phyloP scores from a whole-genome alignment of 2,329 filamentous ascomycete genomes.

The Sclerotinia spermophila region DNA sequence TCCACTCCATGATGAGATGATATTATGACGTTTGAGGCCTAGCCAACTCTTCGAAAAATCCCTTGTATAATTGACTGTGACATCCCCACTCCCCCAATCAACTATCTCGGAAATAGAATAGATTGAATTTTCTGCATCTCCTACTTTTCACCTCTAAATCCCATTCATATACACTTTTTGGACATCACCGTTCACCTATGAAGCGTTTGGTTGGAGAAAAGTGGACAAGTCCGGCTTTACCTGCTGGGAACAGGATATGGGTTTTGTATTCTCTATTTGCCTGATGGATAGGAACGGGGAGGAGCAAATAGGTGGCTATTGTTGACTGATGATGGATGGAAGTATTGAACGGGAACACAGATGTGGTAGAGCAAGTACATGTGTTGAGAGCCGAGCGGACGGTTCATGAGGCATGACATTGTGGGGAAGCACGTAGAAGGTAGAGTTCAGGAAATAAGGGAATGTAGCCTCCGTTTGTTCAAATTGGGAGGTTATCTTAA shows the following conservation, averaged over 20 bases:
- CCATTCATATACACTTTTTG: no score
- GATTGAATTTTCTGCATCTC: no score
- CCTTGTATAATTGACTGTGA: constrained; percentile 35
- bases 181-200: no score
- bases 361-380: constrained; percentile 55
- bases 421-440: constrained; percentile 45
- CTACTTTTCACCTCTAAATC: no score
- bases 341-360: constrained; percentile 47
- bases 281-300: constrained; percentile 43
- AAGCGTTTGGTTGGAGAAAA: no score
- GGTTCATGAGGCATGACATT: constrained; percentile 48
- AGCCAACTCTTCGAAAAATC: no score
- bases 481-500: background rate
- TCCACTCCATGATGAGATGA: no score
- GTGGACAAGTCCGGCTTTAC: constrained; percentile 50
- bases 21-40: no score
- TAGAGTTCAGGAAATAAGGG: constrained; percentile 50
- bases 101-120: constrained; percentile 46
- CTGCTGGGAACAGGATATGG: constrained; percentile 57
- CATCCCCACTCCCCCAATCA: constrained; percentile 49
- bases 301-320: constrained; percentile 53
- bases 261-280: constrained; percentile 57
- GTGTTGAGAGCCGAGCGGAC: constrained; percentile 54
- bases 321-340: constrained; percentile 48
- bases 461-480: constrained; percentile 53